Conservation (phyloP, 169 alveolate genomes). For the Ichthyophthirius multifiliis region DNA sequence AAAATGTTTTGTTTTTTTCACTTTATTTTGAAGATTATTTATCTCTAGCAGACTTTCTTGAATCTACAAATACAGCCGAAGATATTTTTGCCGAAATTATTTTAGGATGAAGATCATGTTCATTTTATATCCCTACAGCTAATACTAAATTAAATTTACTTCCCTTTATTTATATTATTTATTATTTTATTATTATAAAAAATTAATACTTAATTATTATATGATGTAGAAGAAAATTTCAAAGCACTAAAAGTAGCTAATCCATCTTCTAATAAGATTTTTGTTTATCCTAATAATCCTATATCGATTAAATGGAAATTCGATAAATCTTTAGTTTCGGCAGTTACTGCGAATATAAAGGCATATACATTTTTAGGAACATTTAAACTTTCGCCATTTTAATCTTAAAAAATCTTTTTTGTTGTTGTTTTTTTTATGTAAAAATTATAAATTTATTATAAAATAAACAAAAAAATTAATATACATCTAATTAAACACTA, state of each 20-base stretch:
- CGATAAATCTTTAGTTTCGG: not conserved
- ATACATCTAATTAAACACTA: slow-evolving; percentile 49
- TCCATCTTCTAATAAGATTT: not conserved
- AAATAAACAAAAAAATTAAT: too few species aligned
- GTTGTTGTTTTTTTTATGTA: slow-evolving; percentile 32
- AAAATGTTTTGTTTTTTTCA: not conserved
- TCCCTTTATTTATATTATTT: too few species aligned
- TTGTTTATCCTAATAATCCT: not conserved
- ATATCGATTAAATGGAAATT: not conserved
- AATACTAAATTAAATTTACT: not conserved
- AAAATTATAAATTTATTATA: not conserved
- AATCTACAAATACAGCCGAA: slow-evolving; percentile 53
- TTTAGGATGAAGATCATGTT: slow-evolving; percentile 30
- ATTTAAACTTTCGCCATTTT: slow-evolving; percentile 41
- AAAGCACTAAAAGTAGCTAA: not conserved
- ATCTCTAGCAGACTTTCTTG: slow-evolving; percentile 48
- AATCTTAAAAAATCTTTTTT: too few species aligned
- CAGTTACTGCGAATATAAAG: not conserved
- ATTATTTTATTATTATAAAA: too few species aligned
- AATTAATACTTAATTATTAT: slow-evolving; percentile 33
- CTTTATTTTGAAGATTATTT: not conserved
- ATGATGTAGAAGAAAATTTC: not conserved
- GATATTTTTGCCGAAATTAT: slow-evolving; percentile 46
- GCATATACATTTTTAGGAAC: slow-evolving; percentile 51
- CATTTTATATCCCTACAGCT: not conserved